Conservation (phyloP, 2,329 filamentous ascomycete species). For the Ophiostoma perfectum region DNA sequence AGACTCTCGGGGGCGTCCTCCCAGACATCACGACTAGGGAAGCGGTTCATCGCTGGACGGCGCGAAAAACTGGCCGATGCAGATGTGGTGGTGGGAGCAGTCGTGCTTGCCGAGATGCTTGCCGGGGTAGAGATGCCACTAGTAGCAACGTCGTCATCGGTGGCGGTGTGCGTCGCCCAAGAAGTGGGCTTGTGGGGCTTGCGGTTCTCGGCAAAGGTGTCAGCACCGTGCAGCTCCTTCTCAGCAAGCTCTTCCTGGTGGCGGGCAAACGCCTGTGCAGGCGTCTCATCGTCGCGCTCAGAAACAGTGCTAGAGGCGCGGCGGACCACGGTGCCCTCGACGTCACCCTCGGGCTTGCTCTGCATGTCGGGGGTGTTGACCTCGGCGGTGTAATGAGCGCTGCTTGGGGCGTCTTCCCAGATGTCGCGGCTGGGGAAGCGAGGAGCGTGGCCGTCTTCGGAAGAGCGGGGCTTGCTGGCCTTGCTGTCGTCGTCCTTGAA, state of each 20-base stretch:
- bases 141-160: not conserved
- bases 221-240: conserved; percentile 31
- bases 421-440: conserved; percentile 90
- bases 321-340: conserved; percentile 30
- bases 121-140: conserved; percentile 2
- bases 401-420: conserved; percentile 93
- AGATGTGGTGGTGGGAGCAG: not conserved
- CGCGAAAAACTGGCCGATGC: not conserved
- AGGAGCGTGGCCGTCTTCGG: conserved; percentile 52
- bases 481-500: conserved; percentile 69
- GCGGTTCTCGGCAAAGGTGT: conserved; percentile 32
- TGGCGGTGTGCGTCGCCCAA: not conserved
- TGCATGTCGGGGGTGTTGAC: conserved; percentile 71
- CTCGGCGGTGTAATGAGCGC: conserved; percentile 70
- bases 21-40: conserved; percentile 91
- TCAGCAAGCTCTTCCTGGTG: conserved; percentile 61
- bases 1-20: conserved; percentile 86
- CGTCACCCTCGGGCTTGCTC: conserved; percentile 30
- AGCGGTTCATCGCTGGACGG: conserved; percentile 43
- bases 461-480: conserved; percentile 39
- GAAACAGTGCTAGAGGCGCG: conserved; percentile 31
- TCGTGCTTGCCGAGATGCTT: conserved; percentile 27
- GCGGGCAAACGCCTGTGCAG: conserved; percentile 60
- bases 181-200: conserved; percentile 42
- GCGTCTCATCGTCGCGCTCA: conserved; percentile 46